A percentile compares a stretch with the other conserved stretches of the same genome.
phyloP scores from a whole-genome alignment of 805 yeast species.

The Yarrowia deformans region DNA sequence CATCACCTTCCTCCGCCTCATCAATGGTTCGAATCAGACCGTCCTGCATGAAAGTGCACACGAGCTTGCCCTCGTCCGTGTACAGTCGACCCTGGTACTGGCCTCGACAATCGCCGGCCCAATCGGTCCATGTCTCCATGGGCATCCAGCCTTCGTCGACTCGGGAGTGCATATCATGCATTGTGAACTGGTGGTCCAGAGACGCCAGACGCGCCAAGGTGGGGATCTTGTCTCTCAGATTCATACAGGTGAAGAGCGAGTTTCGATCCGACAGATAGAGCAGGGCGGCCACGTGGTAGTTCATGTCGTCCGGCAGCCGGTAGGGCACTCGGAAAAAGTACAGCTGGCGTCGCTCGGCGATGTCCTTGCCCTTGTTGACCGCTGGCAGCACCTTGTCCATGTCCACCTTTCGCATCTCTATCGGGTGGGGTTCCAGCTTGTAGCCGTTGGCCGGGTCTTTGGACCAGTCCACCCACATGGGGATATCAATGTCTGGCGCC shows the following conservation, averaged over 20 bases:
- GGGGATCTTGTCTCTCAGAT: constrained; percentile 44
- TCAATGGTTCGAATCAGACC: constrained; percentile 44
- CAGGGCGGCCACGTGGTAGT: constrained; percentile 48
- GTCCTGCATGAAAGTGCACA: constrained; percentile 49
- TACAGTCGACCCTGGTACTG: constrained; percentile 49
- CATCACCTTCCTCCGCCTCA: constrained; percentile 2
- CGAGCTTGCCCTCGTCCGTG: constrained; percentile 42
- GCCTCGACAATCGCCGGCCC: constrained; percentile 47
- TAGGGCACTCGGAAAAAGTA: constrained; percentile 46
- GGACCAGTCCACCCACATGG: constrained; percentile 44
- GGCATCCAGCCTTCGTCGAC: constrained; percentile 44
- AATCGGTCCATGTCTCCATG: constrained; percentile 49
- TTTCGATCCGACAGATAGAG: constrained; percentile 49
- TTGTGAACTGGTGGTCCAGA: constrained; percentile 47
- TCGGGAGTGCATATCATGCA: constrained; percentile 45
- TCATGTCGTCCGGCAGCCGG: constrained; percentile 42
- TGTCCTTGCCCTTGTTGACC: constrained; percentile 36
- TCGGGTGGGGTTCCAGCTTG: constrained; percentile 45
- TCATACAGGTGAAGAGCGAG: constrained; percentile 49
- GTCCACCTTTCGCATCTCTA: constrained; percentile 48
- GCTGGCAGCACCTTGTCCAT: constrained; percentile 41
- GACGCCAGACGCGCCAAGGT: constrained; percentile 46
- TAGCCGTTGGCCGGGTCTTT: constrained; percentile 23
- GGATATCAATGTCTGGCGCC: constrained; percentile 48
- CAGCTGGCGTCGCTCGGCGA: constrained; percentile 45